Evolutionary conservation across 306 rosid species (phyloP), one percentile per base, ranked within the genome.

Genomic region (Begonia masoniana): DNA sequence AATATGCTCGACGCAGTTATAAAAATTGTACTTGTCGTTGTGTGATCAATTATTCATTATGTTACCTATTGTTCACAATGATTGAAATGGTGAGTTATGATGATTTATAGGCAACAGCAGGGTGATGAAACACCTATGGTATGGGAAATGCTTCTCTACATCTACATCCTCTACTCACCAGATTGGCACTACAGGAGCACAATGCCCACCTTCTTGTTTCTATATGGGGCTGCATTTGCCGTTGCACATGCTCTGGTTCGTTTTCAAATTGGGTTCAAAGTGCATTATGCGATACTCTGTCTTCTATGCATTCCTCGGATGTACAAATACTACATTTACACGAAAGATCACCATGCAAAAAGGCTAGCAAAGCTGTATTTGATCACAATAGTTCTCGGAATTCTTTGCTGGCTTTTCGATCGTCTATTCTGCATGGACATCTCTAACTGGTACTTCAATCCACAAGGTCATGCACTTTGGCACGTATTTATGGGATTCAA

Each of bases 61-160:
- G 9, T 31, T 31, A 31, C 39, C 39, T 31, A 21, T 21, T 21
- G 39, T 31, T 31, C 39, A 5, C 7, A 31, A 31, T 31, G 39
- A 31, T 31, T 31, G 39, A 9, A 5, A 31, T 31, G 39, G 7
- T 31, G 39, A 6, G 39, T 31, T 31, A 1, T 31, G 39, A 31
- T 31, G 39, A 6, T 52, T 56, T 80, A 41, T 81, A 87, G 96
- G 75, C 94, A 87, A 72, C 94, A 83, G 53, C 89, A 87, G 63
- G 77, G 96, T 0, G 94, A 83, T 53, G 96, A 87, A 74, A 87
- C 89, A 51, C 96, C 96, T 1, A 80, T 87, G 96, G 84, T 87
- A 55, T 87, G 96, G 96, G 96, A 87, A 67, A 76, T 87, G 74
- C 87, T 87, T 42, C 69, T 87, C 15, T 87, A 83, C 66, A 57